These are phyloP conservation scores for Trichoderma asperelloides DNA, from an alignment of 495 filamentous ascomycete genomes.

Conservation along the genomic window DNA sequence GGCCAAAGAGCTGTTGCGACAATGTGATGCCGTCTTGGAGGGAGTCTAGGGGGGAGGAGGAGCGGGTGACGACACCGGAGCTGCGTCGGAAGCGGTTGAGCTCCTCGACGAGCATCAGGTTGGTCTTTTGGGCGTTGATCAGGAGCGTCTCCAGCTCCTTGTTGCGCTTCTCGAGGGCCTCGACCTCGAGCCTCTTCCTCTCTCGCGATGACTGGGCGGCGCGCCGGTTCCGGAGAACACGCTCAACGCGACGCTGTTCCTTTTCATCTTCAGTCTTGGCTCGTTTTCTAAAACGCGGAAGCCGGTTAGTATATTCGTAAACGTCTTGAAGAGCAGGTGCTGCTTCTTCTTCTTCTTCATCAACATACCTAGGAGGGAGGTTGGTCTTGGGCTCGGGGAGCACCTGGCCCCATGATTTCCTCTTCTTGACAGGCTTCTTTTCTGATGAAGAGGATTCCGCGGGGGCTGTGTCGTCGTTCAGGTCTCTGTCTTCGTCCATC, in stretches of 20 bases:
- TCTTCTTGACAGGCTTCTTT: conserved; percentile 85
- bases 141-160: conserved; percentile 60
- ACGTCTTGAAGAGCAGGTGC: neutral
- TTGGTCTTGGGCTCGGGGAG: conserved; percentile 95
- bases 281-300: conserved; percentile 60
- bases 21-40: conserved; percentile 28
- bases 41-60: conserved; percentile 19
- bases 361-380: conserved; percentile 76
- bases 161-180: conserved; percentile 74
- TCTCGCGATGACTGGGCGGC: conserved; percentile 94
- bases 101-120: conserved; percentile 55
- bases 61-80: conserved; percentile 41
- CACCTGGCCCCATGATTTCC: conserved; percentile 98
- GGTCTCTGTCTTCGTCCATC: conserved; percentile 7
- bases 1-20: conserved; percentile 42
- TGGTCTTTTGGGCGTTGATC: conserved; percentile 53
- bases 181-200: conserved; percentile 89
- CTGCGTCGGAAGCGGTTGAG: conserved; percentile 51
- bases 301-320: conserved; percentile 10
- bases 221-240: conserved; percentile 89
- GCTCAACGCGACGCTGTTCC: conserved; percentile 94
- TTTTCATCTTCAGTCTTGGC: conserved; percentile 99
- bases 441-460: conserved; percentile 30
- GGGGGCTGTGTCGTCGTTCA: conserved; percentile 9
- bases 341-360: no score